These are phyloP conservation scores for Boletus rubescentipes DNA, from an alignment of 768 basidiomycete genomes.

Conservation along the genomic window DNA sequence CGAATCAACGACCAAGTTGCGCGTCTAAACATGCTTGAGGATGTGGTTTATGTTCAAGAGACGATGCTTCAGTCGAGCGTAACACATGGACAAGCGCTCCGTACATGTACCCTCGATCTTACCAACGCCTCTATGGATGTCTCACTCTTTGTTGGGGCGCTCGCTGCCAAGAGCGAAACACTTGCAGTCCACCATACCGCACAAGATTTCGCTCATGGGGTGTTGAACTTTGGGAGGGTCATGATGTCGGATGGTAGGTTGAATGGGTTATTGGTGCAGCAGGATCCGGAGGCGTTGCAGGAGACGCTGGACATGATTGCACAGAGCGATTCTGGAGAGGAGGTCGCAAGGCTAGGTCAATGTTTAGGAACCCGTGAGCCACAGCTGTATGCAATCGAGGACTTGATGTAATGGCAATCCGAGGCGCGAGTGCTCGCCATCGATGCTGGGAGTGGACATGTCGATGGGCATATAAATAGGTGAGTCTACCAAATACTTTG, in stretches of 20 bases:
- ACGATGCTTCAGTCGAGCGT: constrained; percentile 7
- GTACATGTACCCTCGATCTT: constrained; percentile 14
- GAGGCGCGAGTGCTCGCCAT: no score
- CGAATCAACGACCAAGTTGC: constrained; percentile 1
- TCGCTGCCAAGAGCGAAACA: constrained; percentile 17
- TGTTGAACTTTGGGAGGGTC: constrained; percentile 9
- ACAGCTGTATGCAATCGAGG: background rate
- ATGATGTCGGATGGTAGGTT: constrained; percentile 4
- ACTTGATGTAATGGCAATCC: constrained; percentile 15
- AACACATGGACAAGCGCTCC: constrained; percentile 3
- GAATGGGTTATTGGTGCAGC: constrained; percentile 4
- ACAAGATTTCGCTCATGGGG: constrained; percentile 7
- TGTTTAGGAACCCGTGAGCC: background rate
- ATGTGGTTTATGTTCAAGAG: constrained; percentile 1
- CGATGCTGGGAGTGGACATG: no score
- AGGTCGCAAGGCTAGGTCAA: background rate
- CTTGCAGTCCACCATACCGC: constrained; percentile 9
- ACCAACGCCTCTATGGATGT: constrained; percentile 17
- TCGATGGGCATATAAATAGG: no score
- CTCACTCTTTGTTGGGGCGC: constrained; percentile 12
- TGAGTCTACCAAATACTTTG: no score
- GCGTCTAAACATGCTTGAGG: constrained; percentile 2
- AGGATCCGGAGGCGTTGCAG: constrained; percentile 6
- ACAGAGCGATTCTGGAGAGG: background rate
- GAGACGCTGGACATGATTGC: constrained; percentile 14